These are phyloP conservation scores for Haplosporangium sp. DNA, from an alignment of 371 early-diverging fungal species.

Conservation along the genomic window DNA sequence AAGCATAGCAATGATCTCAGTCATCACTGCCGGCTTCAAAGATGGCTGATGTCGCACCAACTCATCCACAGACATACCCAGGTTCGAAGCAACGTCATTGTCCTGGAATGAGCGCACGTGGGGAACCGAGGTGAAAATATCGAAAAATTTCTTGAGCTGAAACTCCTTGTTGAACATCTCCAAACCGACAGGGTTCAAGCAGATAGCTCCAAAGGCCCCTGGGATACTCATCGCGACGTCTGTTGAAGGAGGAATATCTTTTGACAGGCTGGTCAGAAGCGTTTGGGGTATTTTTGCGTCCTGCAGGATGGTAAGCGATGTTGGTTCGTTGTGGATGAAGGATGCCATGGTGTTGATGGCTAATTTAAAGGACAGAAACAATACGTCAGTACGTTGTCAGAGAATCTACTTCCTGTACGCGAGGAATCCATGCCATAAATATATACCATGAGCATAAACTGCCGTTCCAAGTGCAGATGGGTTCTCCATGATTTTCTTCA, in stretches of 20 bases:
- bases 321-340: slow-evolving; percentile 97
- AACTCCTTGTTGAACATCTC: slow-evolving; percentile 81
- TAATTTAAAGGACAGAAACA: slow-evolving; percentile 31
- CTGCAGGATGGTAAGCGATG: slow-evolving; percentile 90
- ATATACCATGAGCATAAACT: slow-evolving; percentile 74
- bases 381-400: not conserved
- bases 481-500: slow-evolving; percentile 78
- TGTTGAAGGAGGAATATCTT: slow-evolving; percentile 76
- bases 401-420: too few relatives aligned
- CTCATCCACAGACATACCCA: slow-evolving; percentile 94
- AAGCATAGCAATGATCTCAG: slow-evolving; percentile 75
- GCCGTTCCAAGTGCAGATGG: slow-evolving; percentile 80
- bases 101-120: slow-evolving; percentile 84
- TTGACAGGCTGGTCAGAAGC: slow-evolving; percentile 76
- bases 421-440: not conserved
- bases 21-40: slow-evolving; percentile 76
- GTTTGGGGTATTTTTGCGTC: slow-evolving; percentile 88
- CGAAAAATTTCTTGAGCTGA: slow-evolving; percentile 80
- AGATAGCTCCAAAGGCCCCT: slow-evolving; percentile 95
- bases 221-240: slow-evolving; percentile 87
- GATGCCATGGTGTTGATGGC: slow-evolving; percentile 93
- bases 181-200: slow-evolving; percentile 89
- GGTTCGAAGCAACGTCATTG: slow-evolving; percentile 78
- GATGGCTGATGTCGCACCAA: slow-evolving; percentile 95
- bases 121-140: slow-evolving; percentile 77